phyloP scores from a whole-genome alignment of 2,329 filamentous ascomycete genomes.

The Phoma sp. region DNA sequence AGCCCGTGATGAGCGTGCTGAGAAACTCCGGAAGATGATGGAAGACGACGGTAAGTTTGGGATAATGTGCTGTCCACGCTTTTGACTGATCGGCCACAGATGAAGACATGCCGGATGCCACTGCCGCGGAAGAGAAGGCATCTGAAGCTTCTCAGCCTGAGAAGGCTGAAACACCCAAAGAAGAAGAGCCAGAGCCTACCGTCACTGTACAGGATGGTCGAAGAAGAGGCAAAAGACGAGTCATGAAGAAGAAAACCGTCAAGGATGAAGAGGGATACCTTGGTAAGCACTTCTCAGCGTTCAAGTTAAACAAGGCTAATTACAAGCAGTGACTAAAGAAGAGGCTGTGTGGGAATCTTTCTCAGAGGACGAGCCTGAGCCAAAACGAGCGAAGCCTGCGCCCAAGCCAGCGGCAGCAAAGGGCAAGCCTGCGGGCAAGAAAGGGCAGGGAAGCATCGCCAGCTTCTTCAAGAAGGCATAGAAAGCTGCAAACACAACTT shows the following conservation, averaged over 20 bases:
- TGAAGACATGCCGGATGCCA: conserved; percentile 66
- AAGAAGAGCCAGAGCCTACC: conserved; percentile 34
- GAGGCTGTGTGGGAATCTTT: conserved; percentile 90
- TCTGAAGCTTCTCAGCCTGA: conserved; percentile 47
- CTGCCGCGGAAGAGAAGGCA: conserved; percentile 46
- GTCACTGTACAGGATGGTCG: conserved; percentile 68
- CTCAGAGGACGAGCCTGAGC: conserved; percentile 81
- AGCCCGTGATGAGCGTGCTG: conserved; percentile 68
- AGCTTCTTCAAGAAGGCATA: conserved; percentile 86
- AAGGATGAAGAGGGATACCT: conserved; percentile 91
- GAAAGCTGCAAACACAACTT: neutral
- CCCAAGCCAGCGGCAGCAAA: conserved; percentile 59
- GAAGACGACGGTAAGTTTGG: conserved; percentile 65
- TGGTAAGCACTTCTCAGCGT: conserved; percentile 61
- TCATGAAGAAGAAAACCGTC: conserved; percentile 87
- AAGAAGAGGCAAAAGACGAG: conserved; percentile 76
- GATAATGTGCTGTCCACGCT: neutral
- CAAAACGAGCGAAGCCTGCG: conserved; percentile 61
- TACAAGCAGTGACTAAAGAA: conserved; percentile 77
- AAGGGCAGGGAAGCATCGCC: conserved; percentile 83
- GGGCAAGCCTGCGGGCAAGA: conserved; percentile 54
- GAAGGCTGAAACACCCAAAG: conserved; percentile 25
- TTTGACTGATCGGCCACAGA: conserved; percentile 46
- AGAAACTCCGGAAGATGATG: conserved; percentile 77
- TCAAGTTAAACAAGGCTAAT: conserved; percentile 19